phyloP scores from a whole-genome alignment of 2,329 filamentous ascomycete genomes.

The Xylariaceae sp. region DNA sequence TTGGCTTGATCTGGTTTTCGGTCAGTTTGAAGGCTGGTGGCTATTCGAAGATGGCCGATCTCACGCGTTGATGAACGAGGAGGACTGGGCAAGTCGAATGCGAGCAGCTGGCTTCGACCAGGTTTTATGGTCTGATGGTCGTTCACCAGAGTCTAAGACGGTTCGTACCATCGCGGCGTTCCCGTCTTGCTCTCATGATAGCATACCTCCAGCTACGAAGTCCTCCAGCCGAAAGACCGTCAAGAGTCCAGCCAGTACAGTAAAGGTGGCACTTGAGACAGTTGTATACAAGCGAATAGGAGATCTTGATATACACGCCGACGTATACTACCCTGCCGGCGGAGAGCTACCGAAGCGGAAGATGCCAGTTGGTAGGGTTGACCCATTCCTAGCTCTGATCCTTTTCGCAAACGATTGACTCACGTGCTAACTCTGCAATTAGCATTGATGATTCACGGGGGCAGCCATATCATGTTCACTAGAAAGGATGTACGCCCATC shows the following conservation, averaged over 20 bases:
- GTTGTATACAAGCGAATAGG: conserved; percentile 11
- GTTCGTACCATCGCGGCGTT: conserved; percentile 8
- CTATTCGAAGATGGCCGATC: conserved; percentile 7
- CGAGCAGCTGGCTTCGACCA: conserved; percentile 3
- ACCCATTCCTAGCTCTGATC: background rate
- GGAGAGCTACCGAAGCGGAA: background rate
- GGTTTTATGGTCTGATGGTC: conserved; percentile 11
- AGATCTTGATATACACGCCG: conserved; percentile 8
- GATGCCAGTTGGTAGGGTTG: conserved; percentile 5
- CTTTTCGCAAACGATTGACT: background rate
- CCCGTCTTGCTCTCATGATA: too few species aligned
- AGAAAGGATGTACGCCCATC: conserved; percentile 35
- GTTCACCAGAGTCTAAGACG: conserved; percentile 5
- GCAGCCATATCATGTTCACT: conserved; percentile 40
- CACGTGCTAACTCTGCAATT: background rate
- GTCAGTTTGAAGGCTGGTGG: conserved; percentile 12
- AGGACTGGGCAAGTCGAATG: conserved; percentile 5
- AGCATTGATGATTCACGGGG: conserved; percentile 47
- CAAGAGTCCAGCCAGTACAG: background rate
- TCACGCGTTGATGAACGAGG: conserved; percentile 8
- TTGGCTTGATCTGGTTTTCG: conserved; percentile 11
- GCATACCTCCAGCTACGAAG: too few species aligned
- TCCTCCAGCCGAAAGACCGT: background rate
- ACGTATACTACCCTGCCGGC: conserved; percentile 10
- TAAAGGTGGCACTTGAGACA: conserved; percentile 3